Percentiles rank a stretch among this genome's conserved stretches.
These are phyloP conservation scores for Neoconidiobolus thromboides DNA, from an alignment of 371 early-diverging fungal genomes.

Conservation along the genomic window DNA sequence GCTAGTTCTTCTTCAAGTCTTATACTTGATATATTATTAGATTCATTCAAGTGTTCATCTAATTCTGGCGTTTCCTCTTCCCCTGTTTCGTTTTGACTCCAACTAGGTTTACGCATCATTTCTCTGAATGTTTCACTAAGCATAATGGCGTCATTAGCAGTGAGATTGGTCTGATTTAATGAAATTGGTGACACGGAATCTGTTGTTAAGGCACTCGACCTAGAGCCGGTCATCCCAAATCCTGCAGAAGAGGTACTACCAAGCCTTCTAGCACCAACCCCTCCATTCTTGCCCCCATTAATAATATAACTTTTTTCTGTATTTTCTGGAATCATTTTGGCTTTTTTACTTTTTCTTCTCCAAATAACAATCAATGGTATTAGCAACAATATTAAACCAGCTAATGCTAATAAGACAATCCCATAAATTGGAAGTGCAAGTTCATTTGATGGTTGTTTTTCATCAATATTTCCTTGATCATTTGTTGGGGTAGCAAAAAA, in stretches of 20 bases:
- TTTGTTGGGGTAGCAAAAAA: background rate
- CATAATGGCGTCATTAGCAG: constrained; percentile 6
- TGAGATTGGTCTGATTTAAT: constrained; percentile 2
- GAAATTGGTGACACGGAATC: background rate
- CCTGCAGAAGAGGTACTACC: background rate
- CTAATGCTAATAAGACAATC: background rate
- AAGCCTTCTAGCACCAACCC: background rate
- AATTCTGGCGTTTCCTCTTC: background rate
- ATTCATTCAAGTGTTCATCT: background rate
- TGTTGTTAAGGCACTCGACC: background rate
- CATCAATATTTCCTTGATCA: too few relatives aligned
- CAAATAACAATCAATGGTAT: background rate
- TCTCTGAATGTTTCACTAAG: constrained; percentile 7
- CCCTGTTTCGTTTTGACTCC: background rate
- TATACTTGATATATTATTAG: background rate
- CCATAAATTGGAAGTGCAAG: constrained; percentile 1
- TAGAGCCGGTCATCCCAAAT: background rate
- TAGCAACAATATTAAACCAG: background rate
- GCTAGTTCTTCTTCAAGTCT: constrained; percentile 4
- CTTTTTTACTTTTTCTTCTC: background rate
- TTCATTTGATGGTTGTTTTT: background rate
- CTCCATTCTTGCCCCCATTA: background rate
- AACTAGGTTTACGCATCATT: constrained; percentile 9
- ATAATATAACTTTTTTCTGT: background rate
- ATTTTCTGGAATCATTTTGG: background rate